Percentiles rank a stretch among this genome's conserved stretches.
These are phyloP conservation scores for Sarocladiaceae sp. DNA, from an alignment of 2,329 filamentous ascomycete species.

Conservation along the genomic window DNA sequence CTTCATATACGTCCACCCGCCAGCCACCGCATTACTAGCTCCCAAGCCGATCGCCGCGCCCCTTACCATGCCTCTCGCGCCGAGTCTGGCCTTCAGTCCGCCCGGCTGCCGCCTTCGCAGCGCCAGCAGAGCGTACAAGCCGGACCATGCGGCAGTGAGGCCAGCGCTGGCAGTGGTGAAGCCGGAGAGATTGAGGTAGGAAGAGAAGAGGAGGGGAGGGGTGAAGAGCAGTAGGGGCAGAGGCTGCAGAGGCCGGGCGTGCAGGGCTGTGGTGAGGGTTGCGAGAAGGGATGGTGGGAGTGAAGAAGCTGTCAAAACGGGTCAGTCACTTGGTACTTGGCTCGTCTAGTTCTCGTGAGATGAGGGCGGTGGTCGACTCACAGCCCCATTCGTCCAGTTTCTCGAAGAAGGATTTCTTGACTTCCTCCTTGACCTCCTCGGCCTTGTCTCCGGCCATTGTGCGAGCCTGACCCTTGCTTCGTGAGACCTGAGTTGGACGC, in stretches of 20 bases:
- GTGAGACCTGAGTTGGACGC: too few relatives aligned
- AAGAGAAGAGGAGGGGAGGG: slow-evolving; percentile 48
- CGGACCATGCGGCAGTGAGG: slow-evolving; percentile 49
- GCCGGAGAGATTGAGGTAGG: slow-evolving; percentile 54
- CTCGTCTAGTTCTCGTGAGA: slow-evolving; percentile 2
- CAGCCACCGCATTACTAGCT: slow-evolving; percentile 39
- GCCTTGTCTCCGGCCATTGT: slow-evolving; percentile 1
- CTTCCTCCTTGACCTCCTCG: slow-evolving; percentile 4
- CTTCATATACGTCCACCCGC: slow-evolving; percentile 44
- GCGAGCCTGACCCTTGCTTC: too few relatives aligned
- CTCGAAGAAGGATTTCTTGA: slow-evolving; percentile 23
- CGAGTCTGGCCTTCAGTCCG: slow-evolving; percentile 27
- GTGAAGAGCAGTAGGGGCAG: slow-evolving; percentile 46
- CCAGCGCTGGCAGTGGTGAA: slow-evolving; percentile 52
- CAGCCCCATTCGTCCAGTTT: slow-evolving; percentile 42
- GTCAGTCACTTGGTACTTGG: neutral
- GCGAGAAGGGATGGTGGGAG: slow-evolving; percentile 49
- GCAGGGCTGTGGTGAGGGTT: slow-evolving; percentile 49
- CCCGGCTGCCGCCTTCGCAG: slow-evolving; percentile 37
- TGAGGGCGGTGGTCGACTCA: slow-evolving; percentile 26
- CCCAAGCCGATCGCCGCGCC: slow-evolving; percentile 45
- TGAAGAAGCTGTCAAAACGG: slow-evolving; percentile 36
- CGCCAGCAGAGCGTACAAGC: slow-evolving; percentile 50
- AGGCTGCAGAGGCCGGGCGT: slow-evolving; percentile 45
- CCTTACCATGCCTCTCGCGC: slow-evolving; percentile 43